Evolutionary conservation across 441 rosid species (phyloP).

Genomic region (Melastoma candidum): DNA sequence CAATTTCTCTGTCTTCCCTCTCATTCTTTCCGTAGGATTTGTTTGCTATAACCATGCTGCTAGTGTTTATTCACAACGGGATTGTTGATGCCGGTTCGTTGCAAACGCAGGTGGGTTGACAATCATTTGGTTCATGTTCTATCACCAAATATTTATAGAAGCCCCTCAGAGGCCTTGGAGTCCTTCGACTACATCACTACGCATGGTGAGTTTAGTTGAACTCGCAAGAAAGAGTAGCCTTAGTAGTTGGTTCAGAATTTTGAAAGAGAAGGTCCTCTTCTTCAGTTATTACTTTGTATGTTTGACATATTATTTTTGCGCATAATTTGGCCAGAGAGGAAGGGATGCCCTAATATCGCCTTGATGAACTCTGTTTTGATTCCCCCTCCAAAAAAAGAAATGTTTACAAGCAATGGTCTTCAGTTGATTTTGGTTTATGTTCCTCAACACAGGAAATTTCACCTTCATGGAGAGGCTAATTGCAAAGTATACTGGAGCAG

Average conservation of each 20-base stretch:
- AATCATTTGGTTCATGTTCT: slow-evolving; percentile 82
- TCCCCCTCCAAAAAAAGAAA: too few relatives aligned
- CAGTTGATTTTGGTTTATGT: not conserved
- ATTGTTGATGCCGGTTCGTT: slow-evolving; percentile 4
- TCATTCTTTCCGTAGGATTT: slow-evolving; percentile 2
- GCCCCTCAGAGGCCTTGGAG: slow-evolving; percentile 72
- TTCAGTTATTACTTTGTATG: too few relatives aligned
- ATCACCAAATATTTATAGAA: slow-evolving; percentile 86
- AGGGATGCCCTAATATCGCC: too few relatives aligned
- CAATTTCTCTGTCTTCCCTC: slow-evolving; percentile 11
- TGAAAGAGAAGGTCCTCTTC: too few relatives aligned
- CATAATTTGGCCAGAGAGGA: too few relatives aligned
- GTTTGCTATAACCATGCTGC: too few relatives aligned
- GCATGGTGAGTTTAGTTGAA: slow-evolving; percentile 41
- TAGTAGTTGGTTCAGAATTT: not conserved
- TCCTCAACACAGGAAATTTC: slow-evolving; percentile 55
- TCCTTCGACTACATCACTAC: slow-evolving; percentile 85
- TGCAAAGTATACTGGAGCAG: slow-evolving; percentile 85
- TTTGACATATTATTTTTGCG: too few relatives aligned
- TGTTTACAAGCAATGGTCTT: not conserved
- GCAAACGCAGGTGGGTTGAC: slow-evolving; percentile 75
- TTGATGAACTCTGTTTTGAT: too few relatives aligned
- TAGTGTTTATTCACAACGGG: too few relatives aligned
- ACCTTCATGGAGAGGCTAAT: slow-evolving; percentile 70
- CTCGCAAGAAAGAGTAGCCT: not conserved